Evolutionary conservation across 352 stramenopile genomes (phyloP), one percentile per base, ranked within the genome.

Genomic region (Phytophthora lateralis): DNA sequence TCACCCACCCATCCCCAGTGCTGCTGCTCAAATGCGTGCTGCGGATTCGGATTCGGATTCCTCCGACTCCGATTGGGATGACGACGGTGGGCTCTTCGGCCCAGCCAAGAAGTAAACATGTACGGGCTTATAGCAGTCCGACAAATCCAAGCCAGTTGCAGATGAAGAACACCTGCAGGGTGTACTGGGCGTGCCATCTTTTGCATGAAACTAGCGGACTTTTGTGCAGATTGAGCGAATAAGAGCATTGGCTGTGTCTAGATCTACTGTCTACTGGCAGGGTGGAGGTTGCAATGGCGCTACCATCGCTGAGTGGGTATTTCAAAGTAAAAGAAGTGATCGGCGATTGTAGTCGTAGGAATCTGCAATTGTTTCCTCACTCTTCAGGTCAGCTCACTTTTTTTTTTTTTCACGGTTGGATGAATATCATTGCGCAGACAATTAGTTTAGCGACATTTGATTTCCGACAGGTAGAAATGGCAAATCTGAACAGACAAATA

Each of bases 81-180:
- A 72, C 21, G 81, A 76, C 24, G 82, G 82, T 21, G 77, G 82
- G 1, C 68, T 94, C 4, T 94, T 93, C 76, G 82, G 80, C 9
- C 67, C 66, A 55, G 27, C 56, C 24, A 79, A 78, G 42, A 73
- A 72, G 42, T 69, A 72, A 58, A 29, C 49, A 39, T 49, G 41
- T 51, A 44, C 30, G 17, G 18, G 17, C 34, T 32, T 32, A 32
- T 0, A 11, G 8, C 27, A 10, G 6, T 6, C 27, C 27, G 7
- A 12, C 7, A 32, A 32, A 32, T 1, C 27, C 27, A 32, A 32
- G 27, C 6, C 27, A 2, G 27, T 7, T 32, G 27, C 27, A 0
- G 27, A 32, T 32, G 27, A 32, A 32, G 27, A 32, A 32, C 27
- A 32, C 27, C 1, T 32, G 27, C 6, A 32, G 2, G 26, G 26